Conservation (phyloP, 2,329 filamentous ascomycete genomes). For the Tolypocladium sp. region DNA sequence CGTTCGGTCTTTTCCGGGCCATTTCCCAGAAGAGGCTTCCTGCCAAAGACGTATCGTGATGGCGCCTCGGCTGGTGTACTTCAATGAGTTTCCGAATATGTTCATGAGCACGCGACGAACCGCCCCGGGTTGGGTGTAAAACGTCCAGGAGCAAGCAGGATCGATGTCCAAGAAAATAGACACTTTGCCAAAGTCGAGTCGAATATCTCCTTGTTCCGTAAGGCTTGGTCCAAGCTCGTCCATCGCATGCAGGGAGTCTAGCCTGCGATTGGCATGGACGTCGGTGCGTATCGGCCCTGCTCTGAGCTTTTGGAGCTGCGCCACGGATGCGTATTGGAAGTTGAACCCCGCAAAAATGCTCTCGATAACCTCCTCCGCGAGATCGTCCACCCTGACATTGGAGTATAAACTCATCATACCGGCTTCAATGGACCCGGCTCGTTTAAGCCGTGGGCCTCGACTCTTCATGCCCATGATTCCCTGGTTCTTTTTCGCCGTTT, state of each 20-base stretch:
- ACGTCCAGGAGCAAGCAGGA: constrained; percentile 37
- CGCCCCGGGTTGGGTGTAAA: constrained; percentile 43
- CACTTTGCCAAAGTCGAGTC: constrained; percentile 12
- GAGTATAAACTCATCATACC: constrained; percentile 10
- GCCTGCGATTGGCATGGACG: constrained; percentile 9
- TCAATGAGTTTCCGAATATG: constrained; percentile 52
- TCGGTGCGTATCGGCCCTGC: constrained; percentile 4
- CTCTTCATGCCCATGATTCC: not conserved
- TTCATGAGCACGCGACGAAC: constrained; percentile 51
- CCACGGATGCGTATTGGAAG: constrained; percentile 19
- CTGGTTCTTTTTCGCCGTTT: constrained; percentile 2
- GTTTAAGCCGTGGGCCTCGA: not conserved
- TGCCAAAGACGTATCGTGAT: constrained; percentile 20
- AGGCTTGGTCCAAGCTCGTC: constrained; percentile 9
- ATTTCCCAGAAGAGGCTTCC: not conserved
- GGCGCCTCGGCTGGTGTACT: constrained; percentile 39
- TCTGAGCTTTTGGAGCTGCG: constrained; percentile 7
- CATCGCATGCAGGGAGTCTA: constrained; percentile 33
- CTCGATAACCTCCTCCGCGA: constrained; percentile 37
- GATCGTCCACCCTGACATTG: constrained; percentile 24
- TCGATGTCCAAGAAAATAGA: constrained; percentile 27
- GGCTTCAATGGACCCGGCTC: constrained; percentile 4
- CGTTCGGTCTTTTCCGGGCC: constrained; percentile 2
- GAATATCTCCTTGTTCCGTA: not conserved
- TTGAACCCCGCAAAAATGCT: constrained; percentile 36